phyloP scores from a whole-genome alignment of 306 rosid species.

The Psophocarpus tetragonolobus region DNA sequence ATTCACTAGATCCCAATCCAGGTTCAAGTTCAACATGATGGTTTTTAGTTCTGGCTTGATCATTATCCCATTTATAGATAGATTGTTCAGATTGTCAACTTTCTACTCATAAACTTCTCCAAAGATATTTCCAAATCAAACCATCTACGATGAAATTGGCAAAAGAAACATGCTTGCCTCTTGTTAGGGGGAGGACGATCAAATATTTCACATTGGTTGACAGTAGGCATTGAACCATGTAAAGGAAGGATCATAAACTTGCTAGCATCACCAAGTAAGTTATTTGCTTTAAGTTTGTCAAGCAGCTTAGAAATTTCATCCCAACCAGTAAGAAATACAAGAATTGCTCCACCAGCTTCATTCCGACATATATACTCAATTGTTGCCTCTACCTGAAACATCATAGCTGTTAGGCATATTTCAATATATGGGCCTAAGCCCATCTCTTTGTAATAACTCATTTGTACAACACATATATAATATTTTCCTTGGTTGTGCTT shows the following conservation, averaged over 20 bases:
- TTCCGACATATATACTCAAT: constrained; percentile 77
- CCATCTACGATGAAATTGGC: constrained; percentile 13
- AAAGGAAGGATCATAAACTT: constrained; percentile 78
- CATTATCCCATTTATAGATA: constrained; percentile 8
- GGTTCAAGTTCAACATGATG: background rate
- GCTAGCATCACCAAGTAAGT: constrained; percentile 74
- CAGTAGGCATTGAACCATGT: constrained; percentile 96
- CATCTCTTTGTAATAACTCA: too few relatives aligned
- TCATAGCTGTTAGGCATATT: too few relatives aligned
- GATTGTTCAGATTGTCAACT: background rate
- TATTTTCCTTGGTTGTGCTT: too few relatives aligned
- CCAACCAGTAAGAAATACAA: constrained; percentile 96
- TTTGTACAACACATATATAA: too few relatives aligned
- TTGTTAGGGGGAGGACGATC: constrained; percentile 79
- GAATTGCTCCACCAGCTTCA: constrained; percentile 87
- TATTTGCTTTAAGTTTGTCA: constrained; percentile 73
- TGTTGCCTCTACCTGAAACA: constrained; percentile 79
- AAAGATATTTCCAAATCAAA: constrained; percentile 21
- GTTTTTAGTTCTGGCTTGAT: background rate
- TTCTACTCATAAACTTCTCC: constrained; percentile 9
- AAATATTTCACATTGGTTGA: constrained; percentile 91
- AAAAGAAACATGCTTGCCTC: constrained; percentile 65
- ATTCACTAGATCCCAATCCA: background rate
- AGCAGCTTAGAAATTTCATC: constrained; percentile 89
- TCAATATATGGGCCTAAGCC: too few relatives aligned